Evolutionary conservation across 2,329 filamentous ascomycete genomes (phyloP).

Genomic region (Paecilomyces sp.): DNA sequence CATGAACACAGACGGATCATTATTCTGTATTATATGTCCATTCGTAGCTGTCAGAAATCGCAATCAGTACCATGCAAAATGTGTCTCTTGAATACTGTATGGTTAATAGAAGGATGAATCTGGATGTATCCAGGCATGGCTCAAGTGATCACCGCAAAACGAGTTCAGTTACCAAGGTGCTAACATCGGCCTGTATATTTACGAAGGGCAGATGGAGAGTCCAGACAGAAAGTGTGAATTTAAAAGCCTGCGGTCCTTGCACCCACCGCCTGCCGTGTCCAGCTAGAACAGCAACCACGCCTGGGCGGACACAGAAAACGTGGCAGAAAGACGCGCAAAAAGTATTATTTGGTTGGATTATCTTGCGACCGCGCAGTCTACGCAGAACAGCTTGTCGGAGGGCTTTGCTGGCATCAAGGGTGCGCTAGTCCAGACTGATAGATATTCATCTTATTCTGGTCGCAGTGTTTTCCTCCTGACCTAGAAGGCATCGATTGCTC

Average conservation of each 20-base stretch:
- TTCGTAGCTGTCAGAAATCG: too few species aligned
- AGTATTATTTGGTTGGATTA: background rate
- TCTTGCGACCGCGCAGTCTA: background rate
- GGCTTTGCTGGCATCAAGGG: background rate
- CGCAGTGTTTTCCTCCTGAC: background rate
- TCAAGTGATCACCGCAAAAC: background rate
- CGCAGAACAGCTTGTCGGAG: background rate
- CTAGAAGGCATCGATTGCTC: background rate
- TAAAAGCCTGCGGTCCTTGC: background rate
- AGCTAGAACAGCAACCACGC: constrained; percentile 8
- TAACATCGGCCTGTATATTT: background rate
- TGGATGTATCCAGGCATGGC: too few species aligned
- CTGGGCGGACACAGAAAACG: constrained; percentile 5
- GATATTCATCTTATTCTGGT: background rate
- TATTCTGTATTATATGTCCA: too few species aligned
- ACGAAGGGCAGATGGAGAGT: background rate
- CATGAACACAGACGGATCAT: too few species aligned
- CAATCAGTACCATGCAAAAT: too few species aligned
- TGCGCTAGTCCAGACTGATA: background rate
- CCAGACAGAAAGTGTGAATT: background rate
- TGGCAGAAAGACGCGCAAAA: constrained; percentile 15
- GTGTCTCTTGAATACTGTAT: too few species aligned
- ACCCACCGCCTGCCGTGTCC: constrained; percentile 12
- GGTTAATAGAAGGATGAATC: too few species aligned
- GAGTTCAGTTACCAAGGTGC: background rate